Evolutionary conservation across 1,284 basidiomycete species (phyloP).

Genomic region (Garcileccinum viscosum): DNA sequence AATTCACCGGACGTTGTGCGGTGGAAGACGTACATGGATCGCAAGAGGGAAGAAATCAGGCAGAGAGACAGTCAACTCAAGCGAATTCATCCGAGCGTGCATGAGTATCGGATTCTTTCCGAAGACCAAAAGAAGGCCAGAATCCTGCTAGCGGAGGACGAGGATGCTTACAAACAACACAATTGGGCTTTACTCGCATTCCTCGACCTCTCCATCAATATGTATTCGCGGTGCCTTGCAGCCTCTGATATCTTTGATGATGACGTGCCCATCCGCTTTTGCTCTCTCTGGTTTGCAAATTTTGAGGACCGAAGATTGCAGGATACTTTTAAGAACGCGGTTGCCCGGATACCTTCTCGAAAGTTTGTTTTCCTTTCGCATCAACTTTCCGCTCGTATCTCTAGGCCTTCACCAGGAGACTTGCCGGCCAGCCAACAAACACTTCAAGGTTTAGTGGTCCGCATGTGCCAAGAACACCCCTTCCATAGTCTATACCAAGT

Average conservation of each 20-base stretch:
- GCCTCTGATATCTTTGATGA: constrained; percentile 79
- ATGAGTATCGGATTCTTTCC: constrained; percentile 31
- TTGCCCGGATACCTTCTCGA: constrained; percentile 78
- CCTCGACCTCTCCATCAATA: constrained; percentile 77
- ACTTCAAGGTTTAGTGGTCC: constrained; percentile 70
- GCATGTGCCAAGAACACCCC: constrained; percentile 90
- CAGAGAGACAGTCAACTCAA: constrained; percentile 53
- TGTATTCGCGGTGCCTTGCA: constrained; percentile 81
- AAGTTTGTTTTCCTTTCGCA: constrained; percentile 93
- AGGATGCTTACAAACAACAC: constrained; percentile 65
- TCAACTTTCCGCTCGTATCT: constrained; percentile 89
- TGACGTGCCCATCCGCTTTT: constrained; percentile 79
- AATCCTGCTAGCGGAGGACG: constrained; percentile 59
- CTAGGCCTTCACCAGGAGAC: constrained; percentile 44
- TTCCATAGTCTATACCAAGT: constrained; percentile 95
- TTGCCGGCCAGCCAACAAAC: constrained; percentile 61
- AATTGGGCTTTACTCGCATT: constrained; percentile 67
- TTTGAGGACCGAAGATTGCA: constrained; percentile 68
- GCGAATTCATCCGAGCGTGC: constrained; percentile 35
- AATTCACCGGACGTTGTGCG: constrained; percentile 77
- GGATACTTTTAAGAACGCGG: constrained; percentile 52
- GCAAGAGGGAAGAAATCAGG: constrained; percentile 70
- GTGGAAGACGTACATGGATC: constrained; percentile 76
- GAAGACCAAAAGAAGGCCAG: constrained; percentile 47
- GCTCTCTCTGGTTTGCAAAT: constrained; percentile 92